Conservation (phyloP, 257 asterid genomes). For the Thymus mandschuricus region DNA sequence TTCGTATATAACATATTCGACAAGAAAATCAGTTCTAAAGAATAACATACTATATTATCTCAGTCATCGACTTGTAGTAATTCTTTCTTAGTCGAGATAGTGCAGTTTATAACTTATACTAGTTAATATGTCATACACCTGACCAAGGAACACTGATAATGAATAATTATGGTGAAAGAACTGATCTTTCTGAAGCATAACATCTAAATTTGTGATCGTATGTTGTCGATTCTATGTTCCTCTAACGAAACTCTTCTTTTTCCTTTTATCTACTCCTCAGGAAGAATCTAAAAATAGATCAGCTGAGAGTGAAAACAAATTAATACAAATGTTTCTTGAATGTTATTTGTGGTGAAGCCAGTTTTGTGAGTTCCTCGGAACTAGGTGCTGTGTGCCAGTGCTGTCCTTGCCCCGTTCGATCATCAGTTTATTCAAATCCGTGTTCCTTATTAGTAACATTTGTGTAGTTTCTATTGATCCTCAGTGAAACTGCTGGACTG, state of each 20-base stretch:
- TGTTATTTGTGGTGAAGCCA: not conserved
- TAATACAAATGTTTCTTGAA: not conserved
- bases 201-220: not conserved
- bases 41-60: not conserved
- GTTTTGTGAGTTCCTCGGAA: not conserved
- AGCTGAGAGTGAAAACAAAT: not conserved
- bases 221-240: constrained; percentile 12
- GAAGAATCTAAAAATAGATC: not conserved
- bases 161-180: not conserved
- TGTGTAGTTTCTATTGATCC: constrained; percentile 28
- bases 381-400: constrained; percentile 7
- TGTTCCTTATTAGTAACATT: constrained; percentile 8
- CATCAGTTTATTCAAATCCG: not conserved
- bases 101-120: not conserved
- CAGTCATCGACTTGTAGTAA: not conserved
- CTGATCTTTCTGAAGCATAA: not conserved
- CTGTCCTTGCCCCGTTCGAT: constrained; percentile 9
- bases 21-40: constrained; percentile 1
- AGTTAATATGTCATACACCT: not conserved
- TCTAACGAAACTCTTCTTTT: not conserved
- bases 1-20: constrained; percentile 2
- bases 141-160: not conserved
- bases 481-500: constrained; percentile 75
- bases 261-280: not conserved
- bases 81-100: not conserved